These are phyloP conservation scores for Magnusiomyces fungicola DNA, from an alignment of 1,139 yeast genomes.

Conservation along the genomic window DNA sequence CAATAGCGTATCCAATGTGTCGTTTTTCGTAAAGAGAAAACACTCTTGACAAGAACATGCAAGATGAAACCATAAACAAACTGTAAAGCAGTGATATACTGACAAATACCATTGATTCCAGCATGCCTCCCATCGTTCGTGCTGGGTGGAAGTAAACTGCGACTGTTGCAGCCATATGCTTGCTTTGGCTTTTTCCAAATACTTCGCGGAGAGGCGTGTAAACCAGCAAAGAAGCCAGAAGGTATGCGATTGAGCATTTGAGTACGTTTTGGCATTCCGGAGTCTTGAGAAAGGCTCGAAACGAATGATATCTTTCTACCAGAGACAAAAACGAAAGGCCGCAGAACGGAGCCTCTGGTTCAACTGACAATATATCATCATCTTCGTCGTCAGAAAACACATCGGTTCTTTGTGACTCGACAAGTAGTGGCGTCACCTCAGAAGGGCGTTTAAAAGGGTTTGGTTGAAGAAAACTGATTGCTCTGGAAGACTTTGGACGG, in stretches of 20 bases:
- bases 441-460: too few relatives aligned
- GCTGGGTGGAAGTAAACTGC: constrained; percentile 84
- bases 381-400: too few relatives aligned
- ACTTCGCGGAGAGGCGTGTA: constrained; percentile 53
- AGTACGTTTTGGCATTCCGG: constrained; percentile 28
- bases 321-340: too few relatives aligned
- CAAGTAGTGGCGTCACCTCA: too few relatives aligned
- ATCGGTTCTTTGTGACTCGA: too few relatives aligned
- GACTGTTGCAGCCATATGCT: constrained; percentile 75
- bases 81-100: constrained; percentile 49
- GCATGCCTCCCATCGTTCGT: constrained; percentile 73
- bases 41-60: constrained; percentile 47
- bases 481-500: too few relatives aligned
- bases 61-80: constrained; percentile 46
- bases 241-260: constrained; percentile 66
- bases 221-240: constrained; percentile 69
- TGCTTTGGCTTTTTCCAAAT: constrained; percentile 64
- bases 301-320: background rate
- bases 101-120: constrained; percentile 62
- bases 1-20: constrained; percentile 48
- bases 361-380: too few relatives aligned
- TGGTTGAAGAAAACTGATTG: too few relatives aligned
- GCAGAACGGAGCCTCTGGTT: too few relatives aligned
- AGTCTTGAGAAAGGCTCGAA: background rate
- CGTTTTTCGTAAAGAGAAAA: constrained; percentile 44